A percentile compares a stretch with the other conserved stretches of the same genome.
Evolutionary conservation across 208 protist species (phyloP).

Genomic region (Naegleria gruberi): DNA sequence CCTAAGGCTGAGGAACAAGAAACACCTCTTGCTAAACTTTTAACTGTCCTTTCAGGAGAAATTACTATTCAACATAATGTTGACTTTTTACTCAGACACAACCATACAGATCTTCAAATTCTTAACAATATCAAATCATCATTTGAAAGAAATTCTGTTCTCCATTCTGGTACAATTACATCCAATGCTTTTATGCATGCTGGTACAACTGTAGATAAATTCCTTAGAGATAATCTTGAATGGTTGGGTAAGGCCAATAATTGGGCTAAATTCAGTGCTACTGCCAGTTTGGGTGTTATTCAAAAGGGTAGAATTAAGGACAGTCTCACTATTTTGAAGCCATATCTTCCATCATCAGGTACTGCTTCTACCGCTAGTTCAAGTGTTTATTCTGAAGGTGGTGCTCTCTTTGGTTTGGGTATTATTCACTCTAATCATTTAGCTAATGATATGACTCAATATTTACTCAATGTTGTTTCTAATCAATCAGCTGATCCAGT

Average conservation of each 20-base stretch:
- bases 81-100: slow-evolving; percentile 90
- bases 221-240: slow-evolving; percentile 91
- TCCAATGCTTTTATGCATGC: slow-evolving; percentile 92
- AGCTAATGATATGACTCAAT: slow-evolving; percentile 60
- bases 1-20: neutral
- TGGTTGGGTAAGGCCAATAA: slow-evolving; percentile 89
- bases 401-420: slow-evolving; percentile 92
- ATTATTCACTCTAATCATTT: slow-evolving; percentile 90
- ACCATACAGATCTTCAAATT: slow-evolving; percentile 80
- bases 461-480: slow-evolving; percentile 56
- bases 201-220: slow-evolving; percentile 94
- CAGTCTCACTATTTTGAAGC: slow-evolving; percentile 67
- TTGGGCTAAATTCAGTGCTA: slow-evolving; percentile 94
- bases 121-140: slow-evolving; percentile 87
- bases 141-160: slow-evolving; percentile 46
- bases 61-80: slow-evolving; percentile 80
- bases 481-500: slow-evolving; percentile 5
- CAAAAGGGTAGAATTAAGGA: slow-evolving; percentile 86
- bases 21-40: neutral
- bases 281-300: slow-evolving; percentile 90
- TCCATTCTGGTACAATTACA: slow-evolving; percentile 84
- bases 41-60: slow-evolving; percentile 56
- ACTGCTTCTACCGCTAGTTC: slow-evolving; percentile 13
- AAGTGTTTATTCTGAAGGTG: slow-evolving; percentile 87
- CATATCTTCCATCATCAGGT: slow-evolving; percentile 72